Evolutionary conservation across 306 rosid genomes (phyloP), one percentile per base, ranked within the genome.

Genomic region (Cyclanthera cordifolia): DNA sequence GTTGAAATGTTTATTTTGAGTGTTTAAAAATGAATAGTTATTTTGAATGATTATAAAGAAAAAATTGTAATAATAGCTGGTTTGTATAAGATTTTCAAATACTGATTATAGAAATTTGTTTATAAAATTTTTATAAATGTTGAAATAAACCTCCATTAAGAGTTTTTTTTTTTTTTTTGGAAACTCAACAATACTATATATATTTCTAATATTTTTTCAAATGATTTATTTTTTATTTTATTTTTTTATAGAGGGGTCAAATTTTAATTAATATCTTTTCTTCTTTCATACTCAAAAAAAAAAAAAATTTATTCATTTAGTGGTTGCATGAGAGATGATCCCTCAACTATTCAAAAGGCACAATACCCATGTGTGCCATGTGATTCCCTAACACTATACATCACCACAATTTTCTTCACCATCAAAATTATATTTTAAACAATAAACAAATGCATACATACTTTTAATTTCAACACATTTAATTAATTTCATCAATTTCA

Each of bases 361-460:
- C 63, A 56, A 56, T 27, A 54, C 64, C 64, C 64, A 57, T 57
- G 64, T 57, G 64, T 57, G 64, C 64, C 64, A 57, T 57, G 64
- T 57, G 64, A 28, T 28, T 15, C 39, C 39, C 63, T 56, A 25
- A 27, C 20, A 27, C 41, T 56, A 23, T 54, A n/a, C 20, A 55
- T 55, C 19, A 25, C 4, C 61, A 25, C 37, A 55, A 5, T 56
- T 56, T 56, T 54, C 30, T 57, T 28, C 43, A 32, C 6, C 37
- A 32, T 32, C 37, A 32, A 32, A 32, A 32, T 32, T 32, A 28
- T n/a, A n/a, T n/a, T n/a, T n/a, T n/a, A n/a, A n/a, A n/a, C n/a
- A n/a, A n/a, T n/a, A 28, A 28, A 32, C 3, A 32, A 32, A 32
- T 32, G 4, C 37, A 32, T 34, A 5, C 41, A 27, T 27, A 27